These are phyloP conservation scores for Candida neerlandica DNA, from an alignment of 1,139 yeast genomes.

Conservation along the genomic window DNA sequence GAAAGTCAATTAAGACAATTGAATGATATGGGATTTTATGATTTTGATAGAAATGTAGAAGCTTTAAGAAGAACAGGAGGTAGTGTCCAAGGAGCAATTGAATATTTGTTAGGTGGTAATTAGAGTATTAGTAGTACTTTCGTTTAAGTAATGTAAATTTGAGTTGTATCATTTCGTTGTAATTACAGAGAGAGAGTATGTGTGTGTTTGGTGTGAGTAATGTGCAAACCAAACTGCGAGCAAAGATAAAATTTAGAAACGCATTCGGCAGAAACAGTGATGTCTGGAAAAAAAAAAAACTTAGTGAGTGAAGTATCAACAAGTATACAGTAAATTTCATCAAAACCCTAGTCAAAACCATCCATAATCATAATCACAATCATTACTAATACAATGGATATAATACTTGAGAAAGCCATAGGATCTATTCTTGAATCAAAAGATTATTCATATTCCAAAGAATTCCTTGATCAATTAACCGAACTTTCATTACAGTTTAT, in stretches of 20 bases:
- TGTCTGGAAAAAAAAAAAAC: background rate
- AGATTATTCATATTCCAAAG: slow-evolving; percentile 37
- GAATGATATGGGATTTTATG: slow-evolving; percentile 95
- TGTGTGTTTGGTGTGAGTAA: background rate
- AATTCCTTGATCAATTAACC: slow-evolving; percentile 50
- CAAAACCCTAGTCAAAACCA: too few species aligned
- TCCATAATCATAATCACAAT: background rate
- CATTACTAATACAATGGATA: slow-evolving; percentile 24
- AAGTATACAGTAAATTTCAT: background rate
- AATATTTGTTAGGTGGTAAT: slow-evolving; percentile 57
- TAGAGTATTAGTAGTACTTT: background rate
- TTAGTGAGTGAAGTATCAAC: background rate
- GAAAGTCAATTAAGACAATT: slow-evolving; percentile 89
- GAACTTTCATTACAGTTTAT: slow-evolving; percentile 54
- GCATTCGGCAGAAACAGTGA: background rate
- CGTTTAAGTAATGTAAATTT: background rate
- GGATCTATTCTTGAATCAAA: slow-evolving; percentile 39
- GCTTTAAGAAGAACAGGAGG: slow-evolving; percentile 96
- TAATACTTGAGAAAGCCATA: slow-evolving; percentile 36
- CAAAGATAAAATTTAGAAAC: background rate
- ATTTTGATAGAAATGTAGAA: slow-evolving; percentile 86
- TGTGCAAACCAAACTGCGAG: background rate
- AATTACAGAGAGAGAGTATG: too few species aligned
- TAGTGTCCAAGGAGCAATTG: slow-evolving; percentile 95
- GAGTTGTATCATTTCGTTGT: too few species aligned